Evolutionary conservation across 192 early-diverging fungal genomes (phyloP).

Genomic region (Entomortierella beljakovae): DNA sequence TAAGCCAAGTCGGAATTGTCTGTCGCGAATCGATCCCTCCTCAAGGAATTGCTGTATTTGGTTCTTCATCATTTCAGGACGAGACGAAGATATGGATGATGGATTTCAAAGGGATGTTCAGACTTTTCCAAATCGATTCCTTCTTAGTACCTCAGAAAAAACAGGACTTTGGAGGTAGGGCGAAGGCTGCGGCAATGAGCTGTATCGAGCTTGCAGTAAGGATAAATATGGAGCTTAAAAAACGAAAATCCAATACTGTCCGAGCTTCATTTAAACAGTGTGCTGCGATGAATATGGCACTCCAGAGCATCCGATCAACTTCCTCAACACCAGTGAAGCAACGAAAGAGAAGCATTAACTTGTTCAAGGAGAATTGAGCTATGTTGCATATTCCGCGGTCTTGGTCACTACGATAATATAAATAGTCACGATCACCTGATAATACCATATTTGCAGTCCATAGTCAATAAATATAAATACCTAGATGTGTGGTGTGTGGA

Average conservation of each 20-base stretch:
- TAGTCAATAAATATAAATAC: too few relatives aligned
- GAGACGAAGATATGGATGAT: slow-evolving; percentile 23
- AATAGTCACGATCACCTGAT: too few relatives aligned
- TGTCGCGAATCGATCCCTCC: slow-evolving; percentile 16
- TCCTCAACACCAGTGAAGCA: too few relatives aligned
- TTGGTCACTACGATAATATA: too few relatives aligned
- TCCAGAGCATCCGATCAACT: too few relatives aligned
- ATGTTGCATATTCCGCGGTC: too few relatives aligned
- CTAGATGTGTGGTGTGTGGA: too few relatives aligned
- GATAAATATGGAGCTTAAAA: not conserved
- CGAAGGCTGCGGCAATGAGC: slow-evolving; percentile 26
- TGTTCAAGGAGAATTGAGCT: too few relatives aligned
- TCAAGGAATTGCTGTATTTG: slow-evolving; percentile 29
- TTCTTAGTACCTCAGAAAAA: slow-evolving; percentile 28
- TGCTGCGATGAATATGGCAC: too few relatives aligned
- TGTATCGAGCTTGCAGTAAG: slow-evolving; percentile 33
- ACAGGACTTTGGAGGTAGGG: slow-evolving; percentile 21
- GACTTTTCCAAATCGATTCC: slow-evolving; percentile 25
- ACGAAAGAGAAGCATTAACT: not conserved
- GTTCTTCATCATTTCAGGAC: slow-evolving; percentile 24
- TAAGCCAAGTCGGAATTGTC: slow-evolving; percentile 14
- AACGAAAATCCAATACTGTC: not conserved
- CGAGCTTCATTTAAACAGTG: too few relatives aligned
- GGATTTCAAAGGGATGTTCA: slow-evolving; percentile 24
- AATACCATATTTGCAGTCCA: too few relatives aligned